These are phyloP conservation scores for Colletotrichum gloeosporioides DNA, from an alignment of 2,329 filamentous ascomycete species.

Conservation along the genomic window DNA sequence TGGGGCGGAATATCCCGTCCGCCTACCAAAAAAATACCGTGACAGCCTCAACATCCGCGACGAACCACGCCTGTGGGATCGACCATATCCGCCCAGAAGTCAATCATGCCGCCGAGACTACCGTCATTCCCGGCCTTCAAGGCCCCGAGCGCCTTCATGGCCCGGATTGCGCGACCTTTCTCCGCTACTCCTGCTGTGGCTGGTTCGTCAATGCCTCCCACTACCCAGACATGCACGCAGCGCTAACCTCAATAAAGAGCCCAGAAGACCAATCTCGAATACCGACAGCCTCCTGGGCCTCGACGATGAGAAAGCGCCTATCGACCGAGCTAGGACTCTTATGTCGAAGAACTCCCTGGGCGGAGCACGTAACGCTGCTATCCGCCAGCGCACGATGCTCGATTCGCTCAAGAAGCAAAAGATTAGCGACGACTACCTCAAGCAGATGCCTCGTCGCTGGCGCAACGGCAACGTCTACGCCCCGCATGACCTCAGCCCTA, in stretches of 20 bases:
- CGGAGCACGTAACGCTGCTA: constrained; percentile 2
- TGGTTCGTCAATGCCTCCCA: constrained; percentile 6
- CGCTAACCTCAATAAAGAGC: not conserved
- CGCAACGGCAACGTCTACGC: constrained; percentile 84
- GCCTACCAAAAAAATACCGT: constrained; percentile 22
- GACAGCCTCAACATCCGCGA: constrained; percentile 22
- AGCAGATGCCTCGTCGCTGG: constrained; percentile 75
- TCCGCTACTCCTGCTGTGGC: constrained; percentile 9
- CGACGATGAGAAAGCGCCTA: constrained; percentile 2
- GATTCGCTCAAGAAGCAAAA: constrained; percentile 44
- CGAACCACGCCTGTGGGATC: constrained; percentile 3
- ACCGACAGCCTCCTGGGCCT: constrained; percentile 13
- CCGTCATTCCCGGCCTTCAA: constrained; percentile 25
- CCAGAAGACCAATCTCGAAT: constrained; percentile 3
- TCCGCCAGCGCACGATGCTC: constrained; percentile 37
- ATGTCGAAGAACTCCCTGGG: not conserved
- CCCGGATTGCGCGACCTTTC: constrained; percentile 17
- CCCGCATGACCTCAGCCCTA: constrained; percentile 81
- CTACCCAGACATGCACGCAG: not conserved
- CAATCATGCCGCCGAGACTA: constrained; percentile 46
- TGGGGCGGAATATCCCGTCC: constrained; percentile 21
- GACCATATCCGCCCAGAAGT: not conserved
- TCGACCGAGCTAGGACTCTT: not conserved
- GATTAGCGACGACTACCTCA: constrained; percentile 58
- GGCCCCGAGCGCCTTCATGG: constrained; percentile 13